phyloP scores from a whole-genome alignment of 78 protist genomes.

The Dictyostelium capitatum region DNA sequence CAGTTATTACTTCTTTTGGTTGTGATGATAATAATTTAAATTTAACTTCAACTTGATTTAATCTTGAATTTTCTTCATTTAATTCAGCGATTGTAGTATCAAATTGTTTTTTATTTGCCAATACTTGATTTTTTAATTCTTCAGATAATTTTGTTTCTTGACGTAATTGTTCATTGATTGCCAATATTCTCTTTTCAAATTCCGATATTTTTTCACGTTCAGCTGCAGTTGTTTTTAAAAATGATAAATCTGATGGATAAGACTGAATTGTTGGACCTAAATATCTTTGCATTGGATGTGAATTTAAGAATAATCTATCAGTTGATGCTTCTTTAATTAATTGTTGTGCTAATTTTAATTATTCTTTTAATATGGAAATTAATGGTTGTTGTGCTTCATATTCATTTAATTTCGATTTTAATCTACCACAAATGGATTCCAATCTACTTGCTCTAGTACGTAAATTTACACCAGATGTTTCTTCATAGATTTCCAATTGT shows the following conservation, averaged over 20 bases:
- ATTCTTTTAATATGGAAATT: constrained; percentile 60
- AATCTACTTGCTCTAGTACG: constrained; percentile 58
- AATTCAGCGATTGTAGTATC: constrained; percentile 37
- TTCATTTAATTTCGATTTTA: constrained; percentile 38
- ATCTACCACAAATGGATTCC: constrained; percentile 48
- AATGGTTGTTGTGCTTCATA: constrained; percentile 75
- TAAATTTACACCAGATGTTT: constrained; percentile 29
- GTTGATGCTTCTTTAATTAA: constrained; percentile 69
- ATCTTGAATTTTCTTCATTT: constrained; percentile 57
- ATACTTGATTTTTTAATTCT: constrained; percentile 45
- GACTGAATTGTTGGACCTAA: constrained; percentile 41
- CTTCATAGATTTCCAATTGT: constrained; percentile 72
- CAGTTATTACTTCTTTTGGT: background rate
- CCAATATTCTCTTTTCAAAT: constrained; percentile 30
- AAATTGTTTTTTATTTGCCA: constrained; percentile 44
- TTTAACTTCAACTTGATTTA: constrained; percentile 27
- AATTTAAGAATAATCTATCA: constrained; percentile 61
- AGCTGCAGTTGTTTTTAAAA: constrained; percentile 54
- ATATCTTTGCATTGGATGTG: constrained; percentile 80
- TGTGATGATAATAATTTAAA: constrained; percentile 1
- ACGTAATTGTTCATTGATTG: constrained; percentile 20
- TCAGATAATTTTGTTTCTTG: constrained; percentile 54
- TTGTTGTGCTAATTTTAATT: constrained; percentile 61
- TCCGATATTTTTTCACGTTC: constrained; percentile 54
- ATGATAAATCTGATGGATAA: constrained; percentile 68